Percentiles rank a stretch among this genome's conserved stretches.
Evolutionary conservation across 345 rosid genomes (phyloP).

Genomic region (Syzygium grande): DNA sequence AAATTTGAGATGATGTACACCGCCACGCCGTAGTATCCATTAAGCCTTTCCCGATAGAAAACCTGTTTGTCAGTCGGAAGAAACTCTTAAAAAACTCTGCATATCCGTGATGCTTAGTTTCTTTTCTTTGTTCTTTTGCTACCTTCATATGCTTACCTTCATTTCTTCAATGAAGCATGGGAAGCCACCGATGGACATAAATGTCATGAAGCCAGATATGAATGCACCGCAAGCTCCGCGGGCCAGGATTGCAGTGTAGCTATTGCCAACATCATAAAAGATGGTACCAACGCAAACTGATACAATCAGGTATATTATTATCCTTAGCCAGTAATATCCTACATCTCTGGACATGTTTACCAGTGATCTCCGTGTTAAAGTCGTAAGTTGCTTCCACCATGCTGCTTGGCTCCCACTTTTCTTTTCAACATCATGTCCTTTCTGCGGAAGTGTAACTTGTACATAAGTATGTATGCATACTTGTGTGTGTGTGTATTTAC

Average conservation of each 20-base stretch:
- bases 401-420: constrained; percentile 86
- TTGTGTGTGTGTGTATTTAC: neutral
- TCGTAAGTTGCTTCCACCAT: constrained; percentile 75
- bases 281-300: constrained; percentile 92
- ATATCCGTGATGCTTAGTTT: neutral
- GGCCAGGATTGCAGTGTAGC: constrained; percentile 86
- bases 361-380: constrained; percentile 81
- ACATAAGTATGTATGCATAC: neutral
- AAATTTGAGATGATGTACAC: constrained; percentile 84
- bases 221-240: constrained; percentile 91
- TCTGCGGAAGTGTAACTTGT: constrained; percentile 33
- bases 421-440: constrained; percentile 70
- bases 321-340: constrained; percentile 97
- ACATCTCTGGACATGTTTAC: constrained; percentile 96
- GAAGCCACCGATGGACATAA: constrained; percentile 97
- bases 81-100: neutral
- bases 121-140: neutral
- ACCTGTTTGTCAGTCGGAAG: constrained; percentile 39
- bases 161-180: constrained; percentile 95
- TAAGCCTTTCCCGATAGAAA: constrained; percentile 88
- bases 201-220: constrained; percentile 90
- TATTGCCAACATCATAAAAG: constrained; percentile 72
- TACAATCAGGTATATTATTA: constrained; percentile 66
- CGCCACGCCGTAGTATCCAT: constrained; percentile 89
- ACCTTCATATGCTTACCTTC: constrained; percentile 43